Evolutionary conservation across 805 yeast species (phyloP), one percentile per base, ranked within the genome.

Genomic region (Candida germanica): DNA sequence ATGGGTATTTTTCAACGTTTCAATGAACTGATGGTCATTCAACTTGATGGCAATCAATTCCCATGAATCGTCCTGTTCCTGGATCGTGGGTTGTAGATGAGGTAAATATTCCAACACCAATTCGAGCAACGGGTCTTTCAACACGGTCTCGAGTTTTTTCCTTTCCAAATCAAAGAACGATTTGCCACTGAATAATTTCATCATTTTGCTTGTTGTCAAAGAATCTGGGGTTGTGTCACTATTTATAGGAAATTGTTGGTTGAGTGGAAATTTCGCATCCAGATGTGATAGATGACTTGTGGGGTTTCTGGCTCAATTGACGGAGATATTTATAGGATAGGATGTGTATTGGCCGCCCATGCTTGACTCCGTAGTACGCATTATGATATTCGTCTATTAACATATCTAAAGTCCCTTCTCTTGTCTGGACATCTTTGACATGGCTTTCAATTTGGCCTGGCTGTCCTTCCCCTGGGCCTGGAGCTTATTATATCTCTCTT

Each of bases 401-500:
- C n/a, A n/a, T n/a, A n/a, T n/a, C 21, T 17, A 35, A 28, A 63
- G 46, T 5, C 64, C 64, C 48, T 64, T 66, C 17, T 64, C 69
- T 28, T 41, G 49, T 38, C 46, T 48, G 11, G 66, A 56, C 40
- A 55, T 43, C 36, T 49, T 48, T 30, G 51, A 44, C 64, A 61
- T 53, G 12, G 56, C 49, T 47, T 56, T 48, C 26, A 67, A 43
- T 44, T 56, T 56, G 2, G 47, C 57, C 39, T 50, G 48, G 35
- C 69, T 62, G 13, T 49, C 49, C 35, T 49, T 45, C 15, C 42
- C 18, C 30, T 58, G 47, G 17, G 53, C 54, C 35, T 62, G 61
- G 17, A 54, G 58, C 29, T 48, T 51, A 20, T 53, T 42, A 40
- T 42, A 58, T 29, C 73, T 43, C 23, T 44, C 51, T 35, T 66